These are phyloP conservation scores for maize (Zea mays) DNA, from an alignment of 176 grass and related monocot genomes.

Conservation along the genomic window DNA sequence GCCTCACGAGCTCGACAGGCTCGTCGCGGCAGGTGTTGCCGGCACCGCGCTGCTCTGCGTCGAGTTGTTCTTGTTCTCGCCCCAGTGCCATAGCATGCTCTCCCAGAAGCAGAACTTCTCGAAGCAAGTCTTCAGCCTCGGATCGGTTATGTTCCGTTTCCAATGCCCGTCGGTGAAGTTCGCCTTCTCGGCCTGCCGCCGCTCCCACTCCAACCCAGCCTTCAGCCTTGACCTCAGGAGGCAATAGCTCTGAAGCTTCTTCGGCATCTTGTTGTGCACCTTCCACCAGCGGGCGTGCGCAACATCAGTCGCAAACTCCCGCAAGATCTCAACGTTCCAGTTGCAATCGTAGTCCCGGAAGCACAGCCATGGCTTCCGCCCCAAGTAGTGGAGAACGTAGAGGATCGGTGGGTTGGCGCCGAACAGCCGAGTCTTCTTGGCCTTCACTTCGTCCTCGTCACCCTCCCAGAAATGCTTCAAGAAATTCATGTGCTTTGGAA, in stretches of 20 bases:
- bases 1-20: constrained; percentile 50
- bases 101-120: constrained; percentile 97
- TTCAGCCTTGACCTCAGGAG: constrained; percentile 73
- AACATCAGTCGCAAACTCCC: constrained; percentile 79
- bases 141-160: constrained; percentile 64
- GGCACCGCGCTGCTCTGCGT: constrained; percentile 35
- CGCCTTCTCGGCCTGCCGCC: constrained; percentile 72
- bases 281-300: constrained; percentile 79
- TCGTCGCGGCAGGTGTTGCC: constrained; percentile 9
- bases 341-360: constrained; percentile 95
- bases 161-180: constrained; percentile 85
- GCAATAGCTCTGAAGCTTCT: constrained; percentile 74
- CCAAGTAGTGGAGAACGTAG: constrained; percentile 84
- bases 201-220: constrained; percentile 86
- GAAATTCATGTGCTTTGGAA: constrained; percentile 91
- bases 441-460: constrained; percentile 73
- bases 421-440: constrained; percentile 75
- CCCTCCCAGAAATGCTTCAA: constrained; percentile 99
- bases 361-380: constrained; percentile 82
- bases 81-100: constrained; percentile 94
- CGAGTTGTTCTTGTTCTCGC: constrained; percentile 56
- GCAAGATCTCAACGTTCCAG: constrained; percentile 73
- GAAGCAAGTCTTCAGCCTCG: constrained; percentile 65
- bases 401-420: constrained; percentile 67
- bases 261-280: constrained; percentile 80